Base-by-base conservation (phyloP, 2,329 filamentous ascomycete genomes). In the Pezicula radicicola region DNA sequence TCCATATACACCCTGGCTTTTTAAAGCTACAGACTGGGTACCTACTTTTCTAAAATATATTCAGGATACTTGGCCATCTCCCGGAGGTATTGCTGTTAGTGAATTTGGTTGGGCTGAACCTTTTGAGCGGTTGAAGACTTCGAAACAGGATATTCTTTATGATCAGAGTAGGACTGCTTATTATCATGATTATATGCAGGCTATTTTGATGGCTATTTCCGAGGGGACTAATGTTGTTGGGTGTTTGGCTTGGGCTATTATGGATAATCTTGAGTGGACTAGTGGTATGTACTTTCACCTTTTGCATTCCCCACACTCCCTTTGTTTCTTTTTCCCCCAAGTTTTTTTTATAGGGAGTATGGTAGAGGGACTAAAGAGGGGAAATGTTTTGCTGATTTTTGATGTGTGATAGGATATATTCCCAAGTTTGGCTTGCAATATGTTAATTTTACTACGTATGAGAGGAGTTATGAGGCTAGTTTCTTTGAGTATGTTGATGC, bases 171-270 rank as follows among this genome's bases (percentile, higher is more conserved):
- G 91, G 25, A 82, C 82, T 52, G 74, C 84, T 63, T 95, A 94
- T 73, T 94, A 89, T 72, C 73, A 84, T 54, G 83, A 80, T 55
- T 94, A 95, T 66, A 82, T 93, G 63, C 78, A 77, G 49, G 89
- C 89, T 51, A 60, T 64, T 19, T 41, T 64, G 27, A 81, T 94
- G 79, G 88, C 86, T 27, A 81, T 88, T 63, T 88, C 89, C 9
- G 89, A 94, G 63, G 85, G 86, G 19, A 88, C 92, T 46, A 81
- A 93, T 62, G 87, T 93, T 49, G 78, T 81, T 60, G 89, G 85
- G 7, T 94, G 92, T 72, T 83, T 93, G 74, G 90, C 87, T n/a
- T 95, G 90, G 89, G 89, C 84, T 66, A 79, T 94, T 55, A 80
- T 94, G 78, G 90, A 95, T 56, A 63, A 63, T 55, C 45, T 64